Conservation (phyloP, 805 yeast species). For the Hanseniaspora occidentalis region DNA sequence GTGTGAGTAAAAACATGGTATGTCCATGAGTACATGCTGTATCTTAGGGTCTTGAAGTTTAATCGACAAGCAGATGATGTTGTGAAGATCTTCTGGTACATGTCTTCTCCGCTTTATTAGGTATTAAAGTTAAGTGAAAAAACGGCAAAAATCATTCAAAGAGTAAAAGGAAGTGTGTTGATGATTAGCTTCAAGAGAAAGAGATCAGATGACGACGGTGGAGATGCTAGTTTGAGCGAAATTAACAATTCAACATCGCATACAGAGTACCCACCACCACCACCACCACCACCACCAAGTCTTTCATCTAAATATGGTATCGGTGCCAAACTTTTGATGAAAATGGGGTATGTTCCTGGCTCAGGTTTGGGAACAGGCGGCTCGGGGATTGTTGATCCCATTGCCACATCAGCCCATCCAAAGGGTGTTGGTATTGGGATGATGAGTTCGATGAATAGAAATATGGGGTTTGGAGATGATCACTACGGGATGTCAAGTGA, state of each 20-base stretch:
- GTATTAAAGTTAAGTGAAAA: neutral
- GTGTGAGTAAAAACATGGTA: too few species aligned
- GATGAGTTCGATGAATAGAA: conserved; percentile 33
- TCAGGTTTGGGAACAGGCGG: conserved; percentile 64
- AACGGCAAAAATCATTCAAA: neutral
- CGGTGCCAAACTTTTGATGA: conserved; percentile 64
- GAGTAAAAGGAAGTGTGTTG: neutral
- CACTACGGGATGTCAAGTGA: conserved; percentile 11
- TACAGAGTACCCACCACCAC: too few species aligned
- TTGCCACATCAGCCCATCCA: conserved; percentile 47
- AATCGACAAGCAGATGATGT: too few species aligned
- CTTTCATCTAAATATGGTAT: conserved; percentile 48
- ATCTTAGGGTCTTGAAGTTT: too few species aligned
- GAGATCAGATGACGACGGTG: neutral
- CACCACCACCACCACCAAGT: neutral
- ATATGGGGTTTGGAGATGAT: conserved; percentile 10
- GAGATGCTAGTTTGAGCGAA: conserved; percentile 3
- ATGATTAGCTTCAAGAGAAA: neutral
- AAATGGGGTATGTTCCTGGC: conserved; percentile 83
- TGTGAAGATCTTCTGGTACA: too few species aligned
- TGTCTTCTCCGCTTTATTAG: too few species aligned
- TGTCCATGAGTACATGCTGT: too few species aligned
- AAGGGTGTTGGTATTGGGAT: conserved; percentile 62
- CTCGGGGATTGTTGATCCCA: conserved; percentile 70
- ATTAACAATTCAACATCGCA: neutral